Conservation (phyloP, 257 asterid species). For the Ehretia macrophylla region DNA sequence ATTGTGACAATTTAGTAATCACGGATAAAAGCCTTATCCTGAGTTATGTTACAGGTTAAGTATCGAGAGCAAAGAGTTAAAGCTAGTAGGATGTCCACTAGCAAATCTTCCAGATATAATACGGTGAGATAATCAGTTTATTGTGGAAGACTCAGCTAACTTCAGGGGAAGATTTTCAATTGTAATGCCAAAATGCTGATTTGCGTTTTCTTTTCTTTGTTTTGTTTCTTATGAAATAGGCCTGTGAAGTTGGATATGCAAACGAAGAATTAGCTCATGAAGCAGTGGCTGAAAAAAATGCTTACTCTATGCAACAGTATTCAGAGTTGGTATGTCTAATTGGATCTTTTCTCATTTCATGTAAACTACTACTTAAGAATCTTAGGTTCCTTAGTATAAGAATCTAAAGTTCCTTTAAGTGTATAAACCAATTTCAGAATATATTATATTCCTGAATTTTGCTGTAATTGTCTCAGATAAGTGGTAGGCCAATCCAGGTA, state of each 20-base stretch:
- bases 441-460: not conserved
- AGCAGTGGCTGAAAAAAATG: slow-evolving; percentile 1
- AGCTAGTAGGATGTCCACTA: slow-evolving; percentile 4
- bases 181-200: not conserved
- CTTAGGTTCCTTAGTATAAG: not conserved
- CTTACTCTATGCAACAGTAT: slow-evolving; percentile 4
- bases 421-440: not conserved
- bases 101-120: slow-evolving; percentile 9
- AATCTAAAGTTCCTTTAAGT: not conserved
- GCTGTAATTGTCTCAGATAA: slow-evolving; percentile 23
- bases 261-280: slow-evolving; percentile 9
- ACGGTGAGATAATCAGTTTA: slow-evolving; percentile 13
- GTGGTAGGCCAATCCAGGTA: slow-evolving; percentile 31
- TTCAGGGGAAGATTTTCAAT: too few relatives aligned
- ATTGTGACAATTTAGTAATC: not conserved
- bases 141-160: not conserved
- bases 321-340: slow-evolving; percentile 9
- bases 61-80: slow-evolving; percentile 11
- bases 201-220: not conserved
- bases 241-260: slow-evolving; percentile 10
- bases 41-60: slow-evolving; percentile 22
- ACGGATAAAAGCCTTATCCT: not conserved
- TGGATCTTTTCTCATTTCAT: not conserved
- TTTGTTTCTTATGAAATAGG: slow-evolving; percentile 2
- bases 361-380: not conserved